Base-by-base conservation (phyloP, 345 rosid genomes). In the Syzygium aqueum region DNA sequence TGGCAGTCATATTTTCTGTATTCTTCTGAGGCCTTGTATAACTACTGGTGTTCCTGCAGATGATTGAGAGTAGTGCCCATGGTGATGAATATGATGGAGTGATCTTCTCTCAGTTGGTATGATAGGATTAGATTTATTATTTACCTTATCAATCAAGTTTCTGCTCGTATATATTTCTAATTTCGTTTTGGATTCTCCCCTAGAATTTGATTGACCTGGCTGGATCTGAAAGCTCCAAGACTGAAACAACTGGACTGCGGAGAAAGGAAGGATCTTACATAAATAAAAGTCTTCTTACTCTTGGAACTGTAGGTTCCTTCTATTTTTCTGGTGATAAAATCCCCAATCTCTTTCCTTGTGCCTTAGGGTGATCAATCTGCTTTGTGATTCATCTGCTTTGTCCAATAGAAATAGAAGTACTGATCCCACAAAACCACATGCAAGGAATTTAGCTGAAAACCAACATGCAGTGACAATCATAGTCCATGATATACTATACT, bases 201-300 rank as follows among this genome's bases (percentile, higher is more conserved):
- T 92, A 98, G 99, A 98, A 98, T 94, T 92, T 98, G 94, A 98
- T 98, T 56, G 99, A 98, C 91, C 94, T 98, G 80, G 99, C 99
- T 89, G 99, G 99, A 90, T 98, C 99, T 84, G 99, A 98, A 94
- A 98, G 99, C 92, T 96, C 99, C 88, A 98, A 98, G 93, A 96
- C 99, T 25, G 99, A 98, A 92, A 98, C 99, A 87, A 96, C 98
- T 88, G 99, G 99, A 85, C 84, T 98, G 82, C 90, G 99, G 91
- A 95, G 99, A 90, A 98, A 96, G 91, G 99, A 98, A 91, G 99
- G 99, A 89, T 92, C 99, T 89, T 98, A 96, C 92, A 98, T 98
- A 89, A 98, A 98, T 94, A 98, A 98, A 94, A 98, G 99, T 88
- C 99, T 98, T 91, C 94, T 98, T 52, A 98, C 99, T 89, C 97